These are phyloP conservation scores for Acanthochlamys bracteata DNA, from an alignment of 106 monocot species.

Conservation along the genomic window DNA sequence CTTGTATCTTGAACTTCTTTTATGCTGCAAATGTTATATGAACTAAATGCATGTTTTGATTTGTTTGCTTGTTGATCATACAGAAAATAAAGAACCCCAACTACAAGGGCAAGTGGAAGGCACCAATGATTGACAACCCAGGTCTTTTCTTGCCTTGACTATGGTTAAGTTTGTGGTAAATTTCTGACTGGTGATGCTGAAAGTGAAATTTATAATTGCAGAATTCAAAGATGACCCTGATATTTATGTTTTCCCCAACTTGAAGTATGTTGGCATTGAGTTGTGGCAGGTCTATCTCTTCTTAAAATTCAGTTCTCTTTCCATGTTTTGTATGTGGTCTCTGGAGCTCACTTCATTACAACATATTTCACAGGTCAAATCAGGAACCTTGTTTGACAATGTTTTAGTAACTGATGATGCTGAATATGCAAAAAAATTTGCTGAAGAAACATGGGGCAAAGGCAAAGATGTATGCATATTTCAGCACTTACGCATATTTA, in stretches of 20 bases:
- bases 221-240: conserved; percentile 17
- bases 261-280: conserved; percentile 15
- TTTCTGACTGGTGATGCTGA: not conserved
- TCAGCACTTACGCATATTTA: too few relatives aligned
- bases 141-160: conserved; percentile 18
- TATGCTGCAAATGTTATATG: not conserved
- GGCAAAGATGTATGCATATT: conserved; percentile 34
- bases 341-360: not conserved
- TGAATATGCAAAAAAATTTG: conserved; percentile 79
- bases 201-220: not conserved
- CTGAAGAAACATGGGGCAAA: conserved; percentile 68
- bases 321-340: too few relatives aligned
- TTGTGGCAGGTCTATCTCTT: conserved; percentile 40
- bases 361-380: conserved; percentile 47
- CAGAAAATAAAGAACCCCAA: conserved; percentile 68
- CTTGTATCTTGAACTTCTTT: not conserved
- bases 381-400: conserved; percentile 74
- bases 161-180: not conserved
- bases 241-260: conserved; percentile 10
- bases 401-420: conserved; percentile 73
- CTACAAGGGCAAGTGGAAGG: conserved; percentile 79
- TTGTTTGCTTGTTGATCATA: not conserved
- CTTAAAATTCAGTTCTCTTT: not conserved
- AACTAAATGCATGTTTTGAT: not conserved
- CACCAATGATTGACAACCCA: conserved; percentile 76